Percentiles rank a stretch among this genome's conserved stretches.
Conservation (phyloP, 495 filamentous ascomycete genomes). For the Aspergillus diversus region DNA sequence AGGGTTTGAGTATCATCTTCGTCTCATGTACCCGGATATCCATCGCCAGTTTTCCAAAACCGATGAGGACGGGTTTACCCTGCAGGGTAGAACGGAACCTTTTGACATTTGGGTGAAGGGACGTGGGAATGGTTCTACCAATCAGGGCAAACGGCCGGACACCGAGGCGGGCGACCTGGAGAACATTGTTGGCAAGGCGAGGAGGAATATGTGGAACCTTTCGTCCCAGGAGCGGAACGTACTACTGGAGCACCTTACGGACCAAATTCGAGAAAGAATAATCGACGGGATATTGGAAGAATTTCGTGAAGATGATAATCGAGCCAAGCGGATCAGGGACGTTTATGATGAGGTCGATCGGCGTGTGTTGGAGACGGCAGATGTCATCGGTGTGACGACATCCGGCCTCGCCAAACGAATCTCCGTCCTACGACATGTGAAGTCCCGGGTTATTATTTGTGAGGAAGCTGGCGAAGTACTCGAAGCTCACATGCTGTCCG, state of each 20-base stretch:
- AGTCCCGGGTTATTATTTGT: constrained; percentile 69
- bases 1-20: constrained; percentile 16
- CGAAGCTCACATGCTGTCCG: constrained; percentile 69
- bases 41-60: constrained; percentile 31
- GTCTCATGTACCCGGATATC: constrained; percentile 17
- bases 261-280: neutral
- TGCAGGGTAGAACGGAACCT: neutral
- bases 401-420: constrained; percentile 4
- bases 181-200: neutral
- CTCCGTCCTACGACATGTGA: constrained; percentile 56
- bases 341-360: constrained; percentile 1
- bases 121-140: constrained; percentile 14
- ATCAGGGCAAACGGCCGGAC: neutral
- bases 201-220: neutral
- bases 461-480: constrained; percentile 82
- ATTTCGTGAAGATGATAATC: neutral
- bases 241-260: neutral
- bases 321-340: neutral
- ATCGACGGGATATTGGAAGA: neutral
- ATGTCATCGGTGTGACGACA: constrained; percentile 10
- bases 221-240: neutral
- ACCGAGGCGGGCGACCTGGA: neutral
- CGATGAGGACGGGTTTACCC: constrained; percentile 32
- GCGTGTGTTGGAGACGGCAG: neutral
- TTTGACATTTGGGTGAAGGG: neutral